These are phyloP conservation scores for Dothiorella sarmentorum DNA, from an alignment of 2,329 filamentous ascomycete species.

Conservation along the genomic window DNA sequence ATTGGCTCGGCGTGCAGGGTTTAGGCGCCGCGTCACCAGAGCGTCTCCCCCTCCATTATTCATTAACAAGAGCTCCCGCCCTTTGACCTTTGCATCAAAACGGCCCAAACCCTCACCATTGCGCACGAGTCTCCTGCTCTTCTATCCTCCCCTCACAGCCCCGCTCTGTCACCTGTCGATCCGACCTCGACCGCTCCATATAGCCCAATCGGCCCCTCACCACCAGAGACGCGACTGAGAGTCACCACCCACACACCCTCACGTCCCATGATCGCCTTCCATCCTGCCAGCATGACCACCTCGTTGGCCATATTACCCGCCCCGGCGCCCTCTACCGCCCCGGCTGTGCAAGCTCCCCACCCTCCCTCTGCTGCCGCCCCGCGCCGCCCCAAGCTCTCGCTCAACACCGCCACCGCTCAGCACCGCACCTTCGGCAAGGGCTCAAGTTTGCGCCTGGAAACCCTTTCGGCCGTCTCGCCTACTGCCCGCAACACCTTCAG, in stretches of 20 bases:
- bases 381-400: constrained; percentile 57
- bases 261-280: constrained; percentile 29
- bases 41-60: constrained; percentile 14
- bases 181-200: constrained; percentile 7
- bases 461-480: constrained; percentile 56
- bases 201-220: constrained; percentile 3
- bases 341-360: neutral
- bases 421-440: constrained; percentile 51
- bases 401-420: constrained; percentile 54
- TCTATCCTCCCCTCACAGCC: neutral
- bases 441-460: constrained; percentile 51
- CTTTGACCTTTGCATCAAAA: neutral
- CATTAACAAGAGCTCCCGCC: constrained; percentile 14
- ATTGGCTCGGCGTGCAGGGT: constrained; percentile 12
- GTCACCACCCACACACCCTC: constrained; percentile 9
- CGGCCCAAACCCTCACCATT: neutral
- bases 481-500: constrained; percentile 60
- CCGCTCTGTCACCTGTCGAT: constrained; percentile 11
- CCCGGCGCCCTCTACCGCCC: constrained; percentile 14
- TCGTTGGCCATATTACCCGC: constrained; percentile 44
- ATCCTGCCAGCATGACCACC: constrained; percentile 38
- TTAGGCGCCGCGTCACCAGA: constrained; percentile 16
- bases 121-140: neutral
- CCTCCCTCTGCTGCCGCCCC: constrained; percentile 20
- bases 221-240: neutral